A percentile compares a stretch with the other conserved stretches of the same genome.
phyloP scores from a whole-genome alignment of 192 early-diverging fungal species.

The Podila clonocystis region DNA sequence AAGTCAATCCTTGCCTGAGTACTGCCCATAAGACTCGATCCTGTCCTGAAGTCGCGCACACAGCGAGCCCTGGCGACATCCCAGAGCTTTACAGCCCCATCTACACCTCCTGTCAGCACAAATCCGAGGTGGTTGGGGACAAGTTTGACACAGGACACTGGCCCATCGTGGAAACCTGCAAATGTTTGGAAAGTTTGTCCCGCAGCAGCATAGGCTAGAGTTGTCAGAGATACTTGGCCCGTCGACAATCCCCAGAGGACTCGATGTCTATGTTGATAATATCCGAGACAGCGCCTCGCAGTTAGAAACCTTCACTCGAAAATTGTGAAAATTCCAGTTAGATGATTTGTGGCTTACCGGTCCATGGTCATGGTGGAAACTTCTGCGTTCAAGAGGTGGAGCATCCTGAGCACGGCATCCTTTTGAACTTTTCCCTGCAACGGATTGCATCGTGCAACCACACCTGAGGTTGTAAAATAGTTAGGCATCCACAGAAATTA shows the following conservation, averaged over 20 bases:
- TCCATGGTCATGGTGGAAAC: conserved; percentile 66
- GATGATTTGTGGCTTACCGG: conserved; percentile 42
- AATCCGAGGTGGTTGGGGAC: conserved; percentile 24
- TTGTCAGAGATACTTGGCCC: conserved; percentile 64
- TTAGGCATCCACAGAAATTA: neutral
- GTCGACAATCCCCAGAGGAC: conserved; percentile 66
- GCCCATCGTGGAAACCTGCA: conserved; percentile 62
- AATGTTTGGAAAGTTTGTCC: conserved; percentile 58
- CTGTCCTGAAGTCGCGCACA: conserved; percentile 39
- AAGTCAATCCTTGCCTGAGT: conserved; percentile 11
- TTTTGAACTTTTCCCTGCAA: conserved; percentile 68
- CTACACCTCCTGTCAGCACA: conserved; percentile 61
- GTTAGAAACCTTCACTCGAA: neutral
- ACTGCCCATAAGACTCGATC: neutral
- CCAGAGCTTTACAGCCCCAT: conserved; percentile 64
- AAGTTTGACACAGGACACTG: conserved; percentile 53
- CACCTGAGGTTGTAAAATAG: conserved; percentile 41
- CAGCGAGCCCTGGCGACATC: conserved; percentile 48
- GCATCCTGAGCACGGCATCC: conserved; percentile 58
- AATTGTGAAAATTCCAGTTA: neutral
- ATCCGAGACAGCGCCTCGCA: too few species aligned
- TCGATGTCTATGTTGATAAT: conserved; percentile 49
- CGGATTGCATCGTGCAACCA: conserved; percentile 66
- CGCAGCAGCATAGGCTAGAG: conserved; percentile 48
- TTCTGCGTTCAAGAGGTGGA: conserved; percentile 42